Conservation (phyloP, 208 protist genomes). For the Trypanosoma theileri region DNA sequence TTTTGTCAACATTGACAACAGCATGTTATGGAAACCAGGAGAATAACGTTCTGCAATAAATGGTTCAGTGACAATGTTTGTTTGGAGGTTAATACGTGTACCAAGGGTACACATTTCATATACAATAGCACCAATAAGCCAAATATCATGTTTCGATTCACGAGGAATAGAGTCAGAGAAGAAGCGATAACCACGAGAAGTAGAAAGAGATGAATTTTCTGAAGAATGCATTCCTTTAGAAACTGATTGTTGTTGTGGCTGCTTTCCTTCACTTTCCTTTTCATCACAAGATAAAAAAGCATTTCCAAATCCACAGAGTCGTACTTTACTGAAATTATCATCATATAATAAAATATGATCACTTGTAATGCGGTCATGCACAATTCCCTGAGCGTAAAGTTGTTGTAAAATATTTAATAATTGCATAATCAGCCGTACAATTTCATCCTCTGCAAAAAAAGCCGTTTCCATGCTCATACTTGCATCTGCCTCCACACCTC, state of each 20-base stretch:
- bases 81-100: neutral
- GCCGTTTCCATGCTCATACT: neutral
- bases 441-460: slow-evolving; percentile 2
- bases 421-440: neutral
- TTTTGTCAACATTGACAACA: neutral
- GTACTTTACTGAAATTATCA: neutral
- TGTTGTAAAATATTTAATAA: neutral
- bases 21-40: neutral
- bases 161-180: neutral
- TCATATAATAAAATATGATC: slow-evolving; percentile 7
- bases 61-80: neutral
- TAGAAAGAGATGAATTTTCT: neutral
- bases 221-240: too few species aligned
- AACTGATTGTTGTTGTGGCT: neutral
- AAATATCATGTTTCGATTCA: neutral
- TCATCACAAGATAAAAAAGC: neutral
- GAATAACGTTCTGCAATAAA: neutral
- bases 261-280: neutral
- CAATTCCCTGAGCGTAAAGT: neutral
- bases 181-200: neutral
- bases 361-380: neutral
- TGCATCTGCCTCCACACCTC: neutral
- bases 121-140: slow-evolving; percentile 6
- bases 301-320: slow-evolving; percentile 9
- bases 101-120: slow-evolving; percentile 18